Conservation (phyloP, 768 basidiomycete genomes). For the Gloeophyllum trabeum region DNA sequence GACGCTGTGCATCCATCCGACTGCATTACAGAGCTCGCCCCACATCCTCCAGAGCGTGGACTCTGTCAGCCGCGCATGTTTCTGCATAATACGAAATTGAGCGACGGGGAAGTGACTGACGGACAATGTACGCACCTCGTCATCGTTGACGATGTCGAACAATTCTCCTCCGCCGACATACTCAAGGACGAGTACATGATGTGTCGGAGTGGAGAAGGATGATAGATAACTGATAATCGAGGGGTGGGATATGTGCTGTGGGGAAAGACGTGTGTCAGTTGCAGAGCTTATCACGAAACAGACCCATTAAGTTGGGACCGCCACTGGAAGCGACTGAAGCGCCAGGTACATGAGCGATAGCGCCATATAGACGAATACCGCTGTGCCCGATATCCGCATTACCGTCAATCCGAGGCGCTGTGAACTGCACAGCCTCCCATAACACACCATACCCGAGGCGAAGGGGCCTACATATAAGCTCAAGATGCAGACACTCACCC, state of each 20-base stretch:
- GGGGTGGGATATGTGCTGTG: constrained; percentile 70
- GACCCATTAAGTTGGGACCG: too few relatives aligned
- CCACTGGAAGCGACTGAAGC: too few relatives aligned
- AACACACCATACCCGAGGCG: too few relatives aligned
- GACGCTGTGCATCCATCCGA: constrained; percentile 82
- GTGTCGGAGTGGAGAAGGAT: constrained; percentile 57
- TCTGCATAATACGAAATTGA: constrained; percentile 3
- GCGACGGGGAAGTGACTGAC: constrained; percentile 25
- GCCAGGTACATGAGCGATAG: too few relatives aligned
- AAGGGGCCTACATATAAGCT: background rate
- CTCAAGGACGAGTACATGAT: constrained; percentile 74
- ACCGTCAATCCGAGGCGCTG: too few relatives aligned
- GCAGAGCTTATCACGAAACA: too few relatives aligned
- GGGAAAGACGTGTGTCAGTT: constrained; percentile 3
- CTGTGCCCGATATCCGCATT: too few relatives aligned
- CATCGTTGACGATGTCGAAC: constrained; percentile 59
- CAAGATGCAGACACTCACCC: constrained; percentile 30
- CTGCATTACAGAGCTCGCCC: constrained; percentile 64
- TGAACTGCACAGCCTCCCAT: too few relatives aligned
- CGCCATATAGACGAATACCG: too few relatives aligned
- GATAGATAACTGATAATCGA: constrained; percentile 64
- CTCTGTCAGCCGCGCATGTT: constrained; percentile 23
- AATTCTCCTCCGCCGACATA: constrained; percentile 73
- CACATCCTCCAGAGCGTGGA: constrained; percentile 57
- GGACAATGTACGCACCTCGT: constrained; percentile 16